Evolutionary conservation across 2,329 filamentous ascomycete genomes (phyloP), one percentile per base, ranked within the genome.

Genomic region (Passalora sequoiae): DNA sequence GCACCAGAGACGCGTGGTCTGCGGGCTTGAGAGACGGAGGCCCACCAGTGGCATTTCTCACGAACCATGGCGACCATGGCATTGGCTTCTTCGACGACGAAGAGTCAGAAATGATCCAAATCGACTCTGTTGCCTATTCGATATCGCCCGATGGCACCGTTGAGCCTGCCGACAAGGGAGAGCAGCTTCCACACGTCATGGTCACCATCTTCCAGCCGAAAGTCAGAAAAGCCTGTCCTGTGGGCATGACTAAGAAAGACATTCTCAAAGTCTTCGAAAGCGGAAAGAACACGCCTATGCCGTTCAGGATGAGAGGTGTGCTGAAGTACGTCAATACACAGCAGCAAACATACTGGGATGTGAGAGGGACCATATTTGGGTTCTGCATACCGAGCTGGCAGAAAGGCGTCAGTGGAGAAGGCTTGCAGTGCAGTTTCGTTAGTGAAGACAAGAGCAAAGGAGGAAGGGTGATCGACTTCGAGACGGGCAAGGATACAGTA

Each of bases 31-130:
- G 55, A 25, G 57, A 53, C 48, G 66, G 53, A 54, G 66, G 49
- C 24, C 62, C 53, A 40, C 64, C 49, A 17, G 59, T 47, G 16
- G 55, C 60, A 9, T 64, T 67, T 50, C 60, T 70, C 3, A 61
- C 62, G 12, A 64, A 65, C 24, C 66, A 70, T 45, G 68, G 68
- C 47, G 66, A 64, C 9, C 61, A 70, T 50, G 68, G 68, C 51
- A 61, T 69, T 36, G 68, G 67, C 20, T 50, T 62, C n/a, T 69
- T 68, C 30, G 56, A 61, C 47, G 59, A 63, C 30, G 49, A 58
- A 19, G 57, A 64, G 29, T 45, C 47, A 29, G 57, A 62, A 35
- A 47, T 65, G 35, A 54, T 66, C 25, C 66, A 68, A 21, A 50
- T 66, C n/a, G 64, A 68, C 39, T 49, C 55, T 15, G 49, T 56